Evolutionary conservation across 306 rosid species (phyloP).

Genomic region (Pyrus betulifolia): DNA sequence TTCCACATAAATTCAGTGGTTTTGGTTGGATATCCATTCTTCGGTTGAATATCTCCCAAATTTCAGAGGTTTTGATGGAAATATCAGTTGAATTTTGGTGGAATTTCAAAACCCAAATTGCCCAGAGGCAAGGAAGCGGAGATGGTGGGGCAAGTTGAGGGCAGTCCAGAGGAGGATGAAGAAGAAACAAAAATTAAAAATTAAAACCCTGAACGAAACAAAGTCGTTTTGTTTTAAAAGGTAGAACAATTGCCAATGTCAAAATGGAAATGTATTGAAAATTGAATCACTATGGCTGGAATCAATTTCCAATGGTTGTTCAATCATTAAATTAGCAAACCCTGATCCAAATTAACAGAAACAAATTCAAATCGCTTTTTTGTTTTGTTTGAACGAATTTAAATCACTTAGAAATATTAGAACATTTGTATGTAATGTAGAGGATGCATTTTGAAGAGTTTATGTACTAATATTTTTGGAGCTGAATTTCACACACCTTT

Average conservation of each 20-base stretch:
- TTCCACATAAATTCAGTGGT: neutral
- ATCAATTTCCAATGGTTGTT: neutral
- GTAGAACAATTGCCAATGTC: neutral
- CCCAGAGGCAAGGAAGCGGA: neutral
- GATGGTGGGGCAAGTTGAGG: neutral
- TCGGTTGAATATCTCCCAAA: neutral
- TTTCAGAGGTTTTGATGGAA: neutral
- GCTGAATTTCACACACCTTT: neutral
- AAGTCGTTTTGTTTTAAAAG: neutral
- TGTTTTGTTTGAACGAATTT: neutral
- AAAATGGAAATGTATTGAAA: neutral
- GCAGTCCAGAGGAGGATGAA: neutral
- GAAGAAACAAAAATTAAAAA: neutral
- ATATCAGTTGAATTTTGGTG: neutral
- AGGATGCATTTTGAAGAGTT: neutral
- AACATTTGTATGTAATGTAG: neutral
- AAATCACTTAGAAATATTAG: neutral
- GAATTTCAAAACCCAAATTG: neutral
- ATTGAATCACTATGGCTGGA: neutral
- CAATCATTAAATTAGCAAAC: neutral
- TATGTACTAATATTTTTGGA: neutral
- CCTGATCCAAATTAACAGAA: neutral
- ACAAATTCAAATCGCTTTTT: neutral
- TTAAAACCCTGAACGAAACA: no score
- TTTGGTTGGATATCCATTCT: neutral